phyloP scores from a whole-genome alignment of 768 basidiomycete species.

The Fomitopsis pulvina region DNA sequence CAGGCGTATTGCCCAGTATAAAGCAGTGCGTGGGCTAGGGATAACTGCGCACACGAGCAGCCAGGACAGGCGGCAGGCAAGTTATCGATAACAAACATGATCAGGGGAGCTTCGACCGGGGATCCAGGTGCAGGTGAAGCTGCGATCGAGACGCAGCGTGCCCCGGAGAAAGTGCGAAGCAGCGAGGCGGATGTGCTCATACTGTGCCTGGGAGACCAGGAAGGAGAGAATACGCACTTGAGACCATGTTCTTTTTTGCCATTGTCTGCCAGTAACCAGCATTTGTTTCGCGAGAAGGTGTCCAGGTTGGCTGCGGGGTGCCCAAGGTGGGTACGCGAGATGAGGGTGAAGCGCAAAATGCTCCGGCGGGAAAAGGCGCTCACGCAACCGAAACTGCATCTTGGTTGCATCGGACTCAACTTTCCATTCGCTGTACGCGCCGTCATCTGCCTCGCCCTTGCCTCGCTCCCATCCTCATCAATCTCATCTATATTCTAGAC shows the following conservation, averaged over 20 bases:
- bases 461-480: conserved; percentile 4
- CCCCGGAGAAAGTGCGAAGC: not conserved
- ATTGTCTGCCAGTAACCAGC: conserved; percentile 12
- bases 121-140: not conserved
- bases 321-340: conserved; percentile 2
- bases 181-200: conserved; percentile 3
- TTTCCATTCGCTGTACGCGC: not conserved
- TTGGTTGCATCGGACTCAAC: not conserved
- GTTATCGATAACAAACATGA: conserved; percentile 10
- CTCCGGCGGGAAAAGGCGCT: conserved; percentile 5
- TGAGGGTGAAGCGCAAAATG: conserved; percentile 13
- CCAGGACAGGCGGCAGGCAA: conserved; percentile 4
- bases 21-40: not conserved
- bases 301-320: conserved; percentile 19
- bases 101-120: not conserved
- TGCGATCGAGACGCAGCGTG: not conserved
- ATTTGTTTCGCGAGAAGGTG: conserved; percentile 12
- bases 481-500: conserved; percentile 4
- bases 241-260: conserved; percentile 21
- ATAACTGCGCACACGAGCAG: not conserved
- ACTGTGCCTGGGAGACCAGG: conserved; percentile 4
- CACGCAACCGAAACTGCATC: conserved; percentile 2
- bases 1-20: not conserved
- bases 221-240: conserved; percentile 8
- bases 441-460: conserved; percentile 2